phyloP scores from a whole-genome alignment of 805 yeast species.

The Yamadazyma philogaea region DNA sequence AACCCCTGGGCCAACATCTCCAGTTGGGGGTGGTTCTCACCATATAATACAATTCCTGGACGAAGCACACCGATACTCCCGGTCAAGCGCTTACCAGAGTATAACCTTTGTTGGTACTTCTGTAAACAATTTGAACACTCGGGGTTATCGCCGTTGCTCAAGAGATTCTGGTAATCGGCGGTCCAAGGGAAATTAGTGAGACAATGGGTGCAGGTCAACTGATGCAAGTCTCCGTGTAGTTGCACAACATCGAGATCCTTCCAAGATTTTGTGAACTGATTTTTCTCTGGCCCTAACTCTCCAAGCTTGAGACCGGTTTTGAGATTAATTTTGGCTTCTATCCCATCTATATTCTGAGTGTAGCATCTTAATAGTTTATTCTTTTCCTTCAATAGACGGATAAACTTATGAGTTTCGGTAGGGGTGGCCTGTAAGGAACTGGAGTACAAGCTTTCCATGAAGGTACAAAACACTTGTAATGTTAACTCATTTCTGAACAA shows the following conservation, averaged over 20 bases:
- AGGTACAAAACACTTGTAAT: constrained; percentile 73
- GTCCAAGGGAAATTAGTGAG: constrained; percentile 60
- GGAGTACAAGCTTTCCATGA: constrained; percentile 77
- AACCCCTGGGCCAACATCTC: constrained; percentile 74
- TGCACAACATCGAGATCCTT: constrained; percentile 75
- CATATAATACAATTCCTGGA: constrained; percentile 89
- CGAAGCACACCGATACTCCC: constrained; percentile 72
- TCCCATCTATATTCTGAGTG: constrained; percentile 92
- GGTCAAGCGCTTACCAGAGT: constrained; percentile 69
- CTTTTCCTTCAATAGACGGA: constrained; percentile 55
- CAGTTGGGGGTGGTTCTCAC: constrained; percentile 88
- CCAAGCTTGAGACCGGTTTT: constrained; percentile 49
- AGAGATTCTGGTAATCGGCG: constrained; percentile 40
- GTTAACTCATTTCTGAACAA: constrained; percentile 68
- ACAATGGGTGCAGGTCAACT: constrained; percentile 74
- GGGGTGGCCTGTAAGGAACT: constrained; percentile 68
- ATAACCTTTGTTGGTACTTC: constrained; percentile 52
- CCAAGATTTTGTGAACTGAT: constrained; percentile 45
- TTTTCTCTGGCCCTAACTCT: constrained; percentile 22
- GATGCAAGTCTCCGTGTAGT: constrained; percentile 84
- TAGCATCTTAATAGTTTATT: constrained; percentile 78
- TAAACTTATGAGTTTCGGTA: constrained; percentile 79
- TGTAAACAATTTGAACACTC: constrained; percentile 70
- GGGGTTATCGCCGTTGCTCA: constrained; percentile 67
- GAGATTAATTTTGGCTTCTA: constrained; percentile 67